Base-by-base conservation (phyloP, 805 yeast species). In the Starmera dryadoides region DNA sequence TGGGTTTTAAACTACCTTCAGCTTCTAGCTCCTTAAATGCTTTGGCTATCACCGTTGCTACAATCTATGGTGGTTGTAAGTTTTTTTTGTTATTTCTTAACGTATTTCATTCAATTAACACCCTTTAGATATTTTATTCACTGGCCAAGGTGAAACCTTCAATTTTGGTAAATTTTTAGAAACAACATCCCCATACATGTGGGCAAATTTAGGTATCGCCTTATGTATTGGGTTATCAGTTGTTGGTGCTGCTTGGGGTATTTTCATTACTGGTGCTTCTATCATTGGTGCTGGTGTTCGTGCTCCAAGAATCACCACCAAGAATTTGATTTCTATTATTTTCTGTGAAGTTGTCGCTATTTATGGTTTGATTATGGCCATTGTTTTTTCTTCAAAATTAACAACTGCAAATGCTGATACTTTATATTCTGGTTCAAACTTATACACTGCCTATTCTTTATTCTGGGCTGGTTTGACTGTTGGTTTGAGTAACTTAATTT, bases 341-440 rank as follows among this genome's bases (percentile, higher is more conserved):
- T 93, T 93, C 72, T 93, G 98, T 73, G 98, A 93, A 68, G 98
- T 93, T 52, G 98, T 93, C 40, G 98, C 98, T 49, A 93, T 93
- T 60, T 93, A 93, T 60, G 98, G 98, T 4, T 77, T 93, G 48
- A 93, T 93, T 59, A 91, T 91, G 85, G 89, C 97, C 29, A 93
- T 93, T 73, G 98, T 93, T 32, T 93, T 93, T 55, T 85, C 96
- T 16, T 79, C 98, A 22, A 93, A 93, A 60, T 71, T 93, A 52
- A 71, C 79, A 22, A 88, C 84, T 30, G 79, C 82, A 7, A 61
- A 77, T 4, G 65, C 73, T n/a, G 73, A 69, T 23, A 66, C 76
- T 3, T 64, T 89, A 41, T 79, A 68, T 56, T 76, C 95, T n/a
- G 77, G 79, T 55, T 85, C 82, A 40, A 93, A 93, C 65, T 67